Evolutionary conservation across 164 flowering plant genomes (phyloP), one percentile per base, ranked within the genome.

Genomic region (Echeveria elegans): DNA sequence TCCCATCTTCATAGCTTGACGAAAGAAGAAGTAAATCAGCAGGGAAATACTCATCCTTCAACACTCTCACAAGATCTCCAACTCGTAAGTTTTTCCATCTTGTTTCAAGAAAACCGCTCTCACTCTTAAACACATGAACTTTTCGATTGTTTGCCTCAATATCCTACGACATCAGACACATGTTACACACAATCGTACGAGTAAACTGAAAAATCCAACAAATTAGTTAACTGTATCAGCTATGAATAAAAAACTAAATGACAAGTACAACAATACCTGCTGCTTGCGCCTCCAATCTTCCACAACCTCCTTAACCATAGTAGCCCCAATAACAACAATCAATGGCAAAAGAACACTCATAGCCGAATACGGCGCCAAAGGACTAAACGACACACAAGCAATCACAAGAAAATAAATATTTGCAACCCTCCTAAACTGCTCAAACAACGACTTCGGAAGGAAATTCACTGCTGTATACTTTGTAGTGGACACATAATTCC

Each of bases 391-490:
- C 24, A 88, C 90, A 72, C 77, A 85, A 62, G 91, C 88, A 6
- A 87, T 88, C 38, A 85, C 84, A 58, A 89, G 83, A 72, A 87
- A 89, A 66, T 86, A 89, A 6, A 89, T 68, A 69, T 89, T 89
- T 2, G 96, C 96, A 56, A 87, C 93, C 69, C 93, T 78, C 68
- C 93, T 76, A 74, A 90, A 87, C 75, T 90, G 96, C 86, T 89
- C 92, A 71, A 87, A 87, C 77, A 89, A 68, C 12, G 92, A 80
- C 75, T 89, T 89, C 15, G 91, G 89, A 10, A 90, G 66, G 63
- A 90, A 90, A 78, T 83, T 90, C 34, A 67, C 65, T 11, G 75
- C 79, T 0, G 89, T 90, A 65, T 90, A 90, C 81, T 90, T 90
- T 0, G 96, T 88, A 2, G 93, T 88, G 2, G 88, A 86, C 18